Conservation (phyloP, 805 yeast genomes). For the Peterozyma xylosa region DNA sequence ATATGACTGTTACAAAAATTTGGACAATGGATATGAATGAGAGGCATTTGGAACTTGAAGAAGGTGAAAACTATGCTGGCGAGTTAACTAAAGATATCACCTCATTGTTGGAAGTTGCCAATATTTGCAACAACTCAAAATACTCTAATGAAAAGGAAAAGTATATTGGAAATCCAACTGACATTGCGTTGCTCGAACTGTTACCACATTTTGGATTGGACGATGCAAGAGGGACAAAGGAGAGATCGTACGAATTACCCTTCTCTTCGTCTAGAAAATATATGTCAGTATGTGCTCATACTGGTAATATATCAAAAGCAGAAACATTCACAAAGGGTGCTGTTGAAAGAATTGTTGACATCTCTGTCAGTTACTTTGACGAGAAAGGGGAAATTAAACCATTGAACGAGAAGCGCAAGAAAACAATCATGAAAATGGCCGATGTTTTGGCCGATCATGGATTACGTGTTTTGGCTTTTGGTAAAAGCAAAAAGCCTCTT, state of each 20-base stretch:
- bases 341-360: conserved; percentile 58
- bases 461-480: conserved; percentile 78
- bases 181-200: conserved; percentile 79
- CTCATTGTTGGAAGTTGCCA: conserved; percentile 56
- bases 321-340: conserved; percentile 86
- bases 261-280: conserved; percentile 79
- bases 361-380: conserved; percentile 53
- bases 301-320: conserved; percentile 48
- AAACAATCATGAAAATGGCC: conserved; percentile 49
- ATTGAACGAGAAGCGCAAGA: conserved; percentile 42
- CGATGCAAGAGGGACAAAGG: conserved; percentile 56
- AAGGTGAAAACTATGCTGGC: conserved; percentile 31
- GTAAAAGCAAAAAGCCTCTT: conserved; percentile 36
- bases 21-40: conserved; percentile 65
- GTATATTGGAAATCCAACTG: conserved; percentile 89
- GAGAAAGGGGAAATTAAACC: conserved; percentile 54
- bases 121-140: conserved; percentile 68
- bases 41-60: conserved; percentile 33
- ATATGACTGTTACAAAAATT: conserved; percentile 79
- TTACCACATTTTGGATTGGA: conserved; percentile 62
- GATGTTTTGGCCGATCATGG: conserved; percentile 72
- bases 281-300: conserved; percentile 74
- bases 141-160: conserved; percentile 62
- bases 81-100: conserved; percentile 47
- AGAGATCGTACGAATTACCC: conserved; percentile 69